Percentiles rank a stretch among this genome's conserved stretches.
phyloP scores from a whole-genome alignment of 139 green algal species.

The Tetradesmus lagerheimii region DNA sequence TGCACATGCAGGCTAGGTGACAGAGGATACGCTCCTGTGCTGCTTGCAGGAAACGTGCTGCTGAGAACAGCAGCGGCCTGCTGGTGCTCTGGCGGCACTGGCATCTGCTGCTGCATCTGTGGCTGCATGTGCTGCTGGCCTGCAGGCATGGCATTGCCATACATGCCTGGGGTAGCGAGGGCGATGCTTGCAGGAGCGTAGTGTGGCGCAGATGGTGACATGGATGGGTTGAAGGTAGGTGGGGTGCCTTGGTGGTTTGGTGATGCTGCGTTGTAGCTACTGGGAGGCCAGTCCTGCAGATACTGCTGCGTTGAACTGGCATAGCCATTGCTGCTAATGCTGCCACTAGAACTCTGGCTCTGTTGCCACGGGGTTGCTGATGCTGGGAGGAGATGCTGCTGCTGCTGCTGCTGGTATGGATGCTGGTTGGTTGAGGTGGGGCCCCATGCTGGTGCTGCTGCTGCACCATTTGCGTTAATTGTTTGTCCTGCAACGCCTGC shows the following conservation, averaged over 20 bases:
- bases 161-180: not conserved
- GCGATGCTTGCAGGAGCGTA: not conserved
- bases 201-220: not conserved
- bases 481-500: not conserved
- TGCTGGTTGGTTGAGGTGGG: not conserved
- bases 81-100: too few relatives aligned
- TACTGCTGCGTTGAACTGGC: not conserved
- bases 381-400: not conserved
- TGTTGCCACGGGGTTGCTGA: not conserved
- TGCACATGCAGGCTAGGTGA: not conserved
- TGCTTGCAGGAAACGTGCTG: not conserved
- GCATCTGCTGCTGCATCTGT: not conserved
- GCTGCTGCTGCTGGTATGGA: not conserved
- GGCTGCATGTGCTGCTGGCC: not conserved
- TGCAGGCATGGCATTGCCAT: not conserved
- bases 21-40: not conserved
- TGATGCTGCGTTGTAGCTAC: not conserved
- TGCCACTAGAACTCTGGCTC: not conserved
- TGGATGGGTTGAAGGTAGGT: not conserved
- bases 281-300: not conserved
- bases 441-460: not conserved
- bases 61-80: not conserved
- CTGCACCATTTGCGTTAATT: not conserved
- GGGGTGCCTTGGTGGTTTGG: not conserved
- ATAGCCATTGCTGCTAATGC: not conserved